Base-by-base conservation (phyloP, 805 yeast species). In the Pichia gijzeniarum region DNA sequence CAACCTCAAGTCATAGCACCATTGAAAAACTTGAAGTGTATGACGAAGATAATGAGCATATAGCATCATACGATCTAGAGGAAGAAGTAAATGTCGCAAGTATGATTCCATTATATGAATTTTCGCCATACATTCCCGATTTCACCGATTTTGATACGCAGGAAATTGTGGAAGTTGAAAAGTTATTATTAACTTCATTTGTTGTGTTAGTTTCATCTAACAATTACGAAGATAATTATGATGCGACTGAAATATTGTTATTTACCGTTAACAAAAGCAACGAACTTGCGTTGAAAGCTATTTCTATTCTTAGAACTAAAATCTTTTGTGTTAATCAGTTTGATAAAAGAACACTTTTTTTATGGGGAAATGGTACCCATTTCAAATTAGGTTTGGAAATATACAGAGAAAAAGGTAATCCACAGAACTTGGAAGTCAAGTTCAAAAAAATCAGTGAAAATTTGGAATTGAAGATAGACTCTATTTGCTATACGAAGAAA, bases 31-130 rank as follows among this genome's bases (percentile, higher is more conserved):
- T 44, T 9, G 35, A 40, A 19, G n/a, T 44, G 20, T 36, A 32
- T 37, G 9, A 4, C 1, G 19, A 44, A 6, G 31, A 40, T 27
- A 31, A 45, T 25, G 35, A 38, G 4, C 22, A 22, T 19, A n/a
- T 50, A 7, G 36, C 53, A 0, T 16, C 44, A 3, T 51, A 51
- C 40, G 50, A 52, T 38, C 53, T 57, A 37, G 56, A 54, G 17
- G 35, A 43, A 2, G 49, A 51, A 18, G 39, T 34, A 3, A 44
- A 17, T 30, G 54, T 50, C 7, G 49, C 36, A 18, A 47, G 46
- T 38, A 25, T 57, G 16, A 9, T 46, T 1, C 31, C 44, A 7
- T 18, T 45, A 8, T 28, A 35, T 4, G 18, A 20, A 4, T 28
- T 47, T 2, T 34, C 34, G n/a, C 47, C 40, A 6, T 43, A 31